Conservation (phyloP, 371 early-diverging fungal genomes). For the Zancudomyces culisetae region DNA sequence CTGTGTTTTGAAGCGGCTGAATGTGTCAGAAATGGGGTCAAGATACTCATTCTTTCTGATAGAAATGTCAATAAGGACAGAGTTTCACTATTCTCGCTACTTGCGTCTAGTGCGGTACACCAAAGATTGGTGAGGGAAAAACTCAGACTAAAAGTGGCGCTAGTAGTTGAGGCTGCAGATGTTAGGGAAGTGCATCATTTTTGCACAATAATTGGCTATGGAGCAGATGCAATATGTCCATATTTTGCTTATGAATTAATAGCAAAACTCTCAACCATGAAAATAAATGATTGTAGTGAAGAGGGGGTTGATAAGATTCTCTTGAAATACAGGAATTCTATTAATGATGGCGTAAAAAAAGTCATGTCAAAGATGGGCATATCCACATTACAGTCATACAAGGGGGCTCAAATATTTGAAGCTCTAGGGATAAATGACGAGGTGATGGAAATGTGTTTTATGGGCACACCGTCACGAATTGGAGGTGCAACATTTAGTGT, state of each 20-base stretch:
- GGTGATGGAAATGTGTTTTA: conserved; percentile 77
- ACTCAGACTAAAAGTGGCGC: conserved; percentile 68
- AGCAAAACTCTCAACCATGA: conserved; percentile 63
- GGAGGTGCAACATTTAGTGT: conserved; percentile 74
- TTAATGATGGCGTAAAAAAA: conserved; percentile 83
- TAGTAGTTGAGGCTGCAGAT: conserved; percentile 85
- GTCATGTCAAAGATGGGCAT: conserved; percentile 99
- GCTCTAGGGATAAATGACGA: conserved; percentile 77
- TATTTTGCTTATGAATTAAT: conserved; percentile 77
- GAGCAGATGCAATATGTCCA: conserved; percentile 91
- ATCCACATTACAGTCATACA: conserved; percentile 90
- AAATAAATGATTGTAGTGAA: conserved; percentile 22
- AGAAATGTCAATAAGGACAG: conserved; percentile 38
- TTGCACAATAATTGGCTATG: conserved; percentile 89
- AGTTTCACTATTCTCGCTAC: conserved; percentile 68
- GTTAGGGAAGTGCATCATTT: conserved; percentile 92
- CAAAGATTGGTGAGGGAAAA: conserved; percentile 76
- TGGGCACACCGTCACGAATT: conserved; percentile 87
- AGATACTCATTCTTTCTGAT: conserved; percentile 72
- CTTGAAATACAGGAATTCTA: conserved; percentile 63
- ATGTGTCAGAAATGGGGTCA: conserved; percentile 56
- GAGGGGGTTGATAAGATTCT: conserved; percentile 35
- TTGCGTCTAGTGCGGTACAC: conserved; percentile 89
- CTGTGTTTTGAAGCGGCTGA: conserved; percentile 60
- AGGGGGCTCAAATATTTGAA: conserved; percentile 96